Conservation (phyloP, 768 basidiomycete genomes). For the Russula lepida region DNA sequence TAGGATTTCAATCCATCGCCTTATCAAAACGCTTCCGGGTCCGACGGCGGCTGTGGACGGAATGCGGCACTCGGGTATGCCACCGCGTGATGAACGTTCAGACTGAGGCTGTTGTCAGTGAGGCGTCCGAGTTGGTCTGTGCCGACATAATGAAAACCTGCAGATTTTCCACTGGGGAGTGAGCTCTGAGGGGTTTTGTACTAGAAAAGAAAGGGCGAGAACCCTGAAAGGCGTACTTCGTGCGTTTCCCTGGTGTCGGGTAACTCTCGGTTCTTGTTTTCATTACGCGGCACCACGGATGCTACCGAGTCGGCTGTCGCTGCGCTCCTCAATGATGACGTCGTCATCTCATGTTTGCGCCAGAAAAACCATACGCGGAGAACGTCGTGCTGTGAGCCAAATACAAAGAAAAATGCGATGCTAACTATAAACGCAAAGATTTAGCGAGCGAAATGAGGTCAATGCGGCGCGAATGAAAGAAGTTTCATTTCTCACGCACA, state of each 20-base stretch:
- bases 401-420: slow-evolving; percentile 9
- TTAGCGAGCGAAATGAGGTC: background rate
- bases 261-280: background rate
- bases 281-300: background rate
- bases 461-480: background rate
- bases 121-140: background rate
- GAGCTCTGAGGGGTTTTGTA: background rate
- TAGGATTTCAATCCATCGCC: too few species aligned
- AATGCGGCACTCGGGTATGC: background rate
- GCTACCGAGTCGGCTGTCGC: background rate
- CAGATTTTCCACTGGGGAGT: background rate
- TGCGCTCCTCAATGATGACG: too few species aligned
- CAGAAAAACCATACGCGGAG: slow-evolving; percentile 8
- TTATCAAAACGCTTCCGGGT: too few species aligned
- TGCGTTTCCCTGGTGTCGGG: background rate
- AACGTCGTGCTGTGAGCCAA: slow-evolving; percentile 9
- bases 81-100: background rate
- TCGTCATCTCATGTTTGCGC: background rate
- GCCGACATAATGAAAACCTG: background rate
- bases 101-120: too few species aligned
- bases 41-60: background rate
- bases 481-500: slow-evolving; percentile 3
- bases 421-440: background rate
- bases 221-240: background rate
- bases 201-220: background rate